A percentile compares a stretch with the other conserved stretches of the same genome.
Evolutionary conservation across 495 filamentous ascomycete genomes (phyloP).

Genomic region (Daldinia grandis): DNA sequence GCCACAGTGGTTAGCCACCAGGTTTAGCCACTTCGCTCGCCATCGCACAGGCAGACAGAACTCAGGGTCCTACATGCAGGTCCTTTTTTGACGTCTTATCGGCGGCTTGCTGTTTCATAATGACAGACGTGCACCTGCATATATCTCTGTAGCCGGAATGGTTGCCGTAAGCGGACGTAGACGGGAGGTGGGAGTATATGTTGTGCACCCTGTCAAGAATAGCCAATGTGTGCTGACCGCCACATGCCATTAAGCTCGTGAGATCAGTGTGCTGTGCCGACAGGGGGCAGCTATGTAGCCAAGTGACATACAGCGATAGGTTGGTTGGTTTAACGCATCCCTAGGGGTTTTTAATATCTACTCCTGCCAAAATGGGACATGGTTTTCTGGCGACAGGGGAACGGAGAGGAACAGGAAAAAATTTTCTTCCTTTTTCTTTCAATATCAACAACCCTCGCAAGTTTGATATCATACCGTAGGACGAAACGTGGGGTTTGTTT

Average conservation of each 20-base stretch:
- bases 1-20: slow-evolving; percentile 37
- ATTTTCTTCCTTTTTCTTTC: slow-evolving; percentile 21
- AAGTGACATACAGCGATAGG: slow-evolving; percentile 32
- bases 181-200: slow-evolving; percentile 21
- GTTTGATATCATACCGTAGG: slow-evolving; percentile 43
- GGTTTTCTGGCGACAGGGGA: slow-evolving; percentile 34
- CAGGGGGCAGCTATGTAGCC: slow-evolving; percentile 34
- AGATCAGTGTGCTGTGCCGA: slow-evolving; percentile 40
- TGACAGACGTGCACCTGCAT: slow-evolving; percentile 33
- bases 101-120: slow-evolving; percentile 21
- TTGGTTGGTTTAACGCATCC: slow-evolving; percentile 38
- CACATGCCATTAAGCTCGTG: slow-evolving; percentile 25
- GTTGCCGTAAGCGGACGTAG: slow-evolving; percentile 23
- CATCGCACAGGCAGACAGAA: slow-evolving; percentile 17
- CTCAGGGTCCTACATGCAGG: slow-evolving; percentile 13
- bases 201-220: slow-evolving; percentile 13
- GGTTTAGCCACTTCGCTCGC: slow-evolving; percentile 1
- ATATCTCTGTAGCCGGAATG: slow-evolving; percentile 20
- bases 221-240: slow-evolving; percentile 31
- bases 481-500: slow-evolving; percentile 44
- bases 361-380: slow-evolving; percentile 41
- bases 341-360: slow-evolving; percentile 31
- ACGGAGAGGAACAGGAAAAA: slow-evolving; percentile 32
- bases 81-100: slow-evolving; percentile 11
- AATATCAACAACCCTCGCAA: slow-evolving; percentile 26